Evolutionary conservation across 176 grass and related monocot genomes (phyloP).

Genomic region (Oryza glumipatula): DNA sequence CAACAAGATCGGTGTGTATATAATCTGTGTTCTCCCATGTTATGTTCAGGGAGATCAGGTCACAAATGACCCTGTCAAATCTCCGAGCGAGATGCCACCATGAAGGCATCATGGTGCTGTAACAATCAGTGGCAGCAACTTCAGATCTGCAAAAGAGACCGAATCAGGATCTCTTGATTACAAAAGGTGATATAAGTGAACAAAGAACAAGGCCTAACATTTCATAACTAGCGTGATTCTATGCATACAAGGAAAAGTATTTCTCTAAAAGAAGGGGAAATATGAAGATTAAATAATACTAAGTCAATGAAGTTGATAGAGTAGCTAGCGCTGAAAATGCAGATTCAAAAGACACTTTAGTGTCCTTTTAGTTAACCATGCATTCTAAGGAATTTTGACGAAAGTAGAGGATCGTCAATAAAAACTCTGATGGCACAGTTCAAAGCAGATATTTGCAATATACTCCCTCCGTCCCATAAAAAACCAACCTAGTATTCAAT

Average conservation of each 20-base stretch:
- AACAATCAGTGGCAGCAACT: background rate
- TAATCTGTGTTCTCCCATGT: background rate
- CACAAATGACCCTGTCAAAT: background rate
- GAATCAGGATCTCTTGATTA: conserved; percentile 8
- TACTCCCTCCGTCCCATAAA: too few relatives aligned
- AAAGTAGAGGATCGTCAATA: too few relatives aligned
- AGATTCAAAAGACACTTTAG: background rate
- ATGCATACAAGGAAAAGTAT: too few relatives aligned
- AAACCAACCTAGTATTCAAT: too few relatives aligned
- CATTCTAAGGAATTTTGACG: background rate
- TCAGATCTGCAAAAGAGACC: background rate
- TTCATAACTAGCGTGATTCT: background rate
- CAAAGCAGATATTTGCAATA: background rate
- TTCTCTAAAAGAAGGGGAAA: too few relatives aligned
- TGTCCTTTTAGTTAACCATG: too few relatives aligned
- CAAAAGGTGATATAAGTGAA: background rate
- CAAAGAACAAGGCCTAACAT: background rate
- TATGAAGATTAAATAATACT: background rate
- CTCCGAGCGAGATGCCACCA: conserved; percentile 9
- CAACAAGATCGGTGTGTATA: background rate
- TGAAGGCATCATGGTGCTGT: background rate
- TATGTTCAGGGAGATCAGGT: background rate
- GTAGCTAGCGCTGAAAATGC: background rate
- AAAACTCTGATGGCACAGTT: background rate
- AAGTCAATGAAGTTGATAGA: background rate